Percentiles rank a stretch among this genome's conserved stretches.
phyloP scores from a whole-genome alignment of 768 basidiomycete species.

The Kwoniella dejecticola region DNA sequence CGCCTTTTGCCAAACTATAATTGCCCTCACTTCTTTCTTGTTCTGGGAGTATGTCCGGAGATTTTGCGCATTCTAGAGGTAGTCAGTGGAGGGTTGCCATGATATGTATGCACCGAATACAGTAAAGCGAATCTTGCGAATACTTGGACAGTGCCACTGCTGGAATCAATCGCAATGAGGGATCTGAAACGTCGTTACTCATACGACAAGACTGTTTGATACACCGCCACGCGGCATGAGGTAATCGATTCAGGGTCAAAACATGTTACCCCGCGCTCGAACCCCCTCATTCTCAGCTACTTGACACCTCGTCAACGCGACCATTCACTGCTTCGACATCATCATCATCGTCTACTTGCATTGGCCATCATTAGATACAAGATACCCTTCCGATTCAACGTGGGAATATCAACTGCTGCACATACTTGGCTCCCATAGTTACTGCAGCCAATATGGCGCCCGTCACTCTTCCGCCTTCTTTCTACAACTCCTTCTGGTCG shows the following conservation, averaged over 20 bases:
- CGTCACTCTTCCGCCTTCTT: slow-evolving; percentile 81
- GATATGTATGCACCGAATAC: too few species aligned
- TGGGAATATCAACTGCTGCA: background rate
- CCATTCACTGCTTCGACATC: background rate
- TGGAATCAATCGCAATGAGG: background rate
- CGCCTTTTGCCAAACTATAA: too few species aligned
- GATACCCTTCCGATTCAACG: too few species aligned
- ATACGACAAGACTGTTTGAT: background rate
- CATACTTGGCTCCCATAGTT: background rate
- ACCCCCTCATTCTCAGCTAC: background rate
- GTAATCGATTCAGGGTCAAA: background rate
- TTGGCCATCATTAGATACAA: background rate
- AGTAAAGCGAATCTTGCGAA: too few species aligned
- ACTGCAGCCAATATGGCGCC: slow-evolving; percentile 66
- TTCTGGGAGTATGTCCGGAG: too few species aligned
- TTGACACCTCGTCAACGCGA: background rate
- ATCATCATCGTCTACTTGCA: background rate
- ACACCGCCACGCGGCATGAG: background rate
- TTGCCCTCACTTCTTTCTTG: too few species aligned
- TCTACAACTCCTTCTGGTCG: slow-evolving; percentile 93
- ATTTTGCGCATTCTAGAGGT: too few species aligned
- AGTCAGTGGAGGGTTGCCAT: too few species aligned
- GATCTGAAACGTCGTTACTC: background rate
- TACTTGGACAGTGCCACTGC: background rate
- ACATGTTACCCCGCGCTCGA: background rate